Evolutionary conservation across 805 yeast genomes (phyloP).

Genomic region (Candida incommunis): DNA sequence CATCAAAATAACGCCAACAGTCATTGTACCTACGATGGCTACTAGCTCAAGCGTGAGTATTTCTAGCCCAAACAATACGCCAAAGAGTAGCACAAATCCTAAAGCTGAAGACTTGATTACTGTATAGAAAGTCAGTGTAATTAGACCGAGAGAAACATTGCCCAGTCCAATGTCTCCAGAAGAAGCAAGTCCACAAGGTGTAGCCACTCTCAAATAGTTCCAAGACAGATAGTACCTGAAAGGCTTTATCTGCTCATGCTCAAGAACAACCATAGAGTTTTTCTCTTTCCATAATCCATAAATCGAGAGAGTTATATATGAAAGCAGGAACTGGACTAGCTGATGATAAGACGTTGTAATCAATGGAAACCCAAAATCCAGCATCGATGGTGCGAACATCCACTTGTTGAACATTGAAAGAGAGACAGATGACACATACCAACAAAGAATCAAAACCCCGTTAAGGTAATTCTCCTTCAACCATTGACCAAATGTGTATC

Average conservation of each 20-base stretch:
- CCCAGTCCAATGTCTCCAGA: conserved; percentile 93
- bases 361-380: conserved; percentile 73
- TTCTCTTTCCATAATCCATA: conserved; percentile 7
- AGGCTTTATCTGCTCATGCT: conserved; percentile 19
- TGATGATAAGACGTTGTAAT: conserved; percentile 81
- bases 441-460: conserved; percentile 4
- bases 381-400: conserved; percentile 76
- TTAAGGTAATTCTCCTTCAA: not conserved
- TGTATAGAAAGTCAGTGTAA: conserved; percentile 75
- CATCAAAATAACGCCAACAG: conserved; percentile 79
- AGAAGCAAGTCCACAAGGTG: conserved; percentile 78
- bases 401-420: conserved; percentile 66
- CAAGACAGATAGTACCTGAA: conserved; percentile 2
- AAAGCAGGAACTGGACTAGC: conserved; percentile 42
- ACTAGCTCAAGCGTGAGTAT: conserved; percentile 51
- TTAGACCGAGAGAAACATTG: conserved; percentile 65
- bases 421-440: conserved; percentile 25
- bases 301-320: conserved; percentile 31
- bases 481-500: not conserved
- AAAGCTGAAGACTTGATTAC: conserved; percentile 84
- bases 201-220: conserved; percentile 33
- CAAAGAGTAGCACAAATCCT: conserved; percentile 79
- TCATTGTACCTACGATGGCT: conserved; percentile 64
- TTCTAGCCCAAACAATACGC: conserved; percentile 71
- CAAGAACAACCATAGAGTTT: conserved; percentile 4